Base-by-base conservation (phyloP, 768 basidiomycete species). In the Calocybe gangraenosa region DNA sequence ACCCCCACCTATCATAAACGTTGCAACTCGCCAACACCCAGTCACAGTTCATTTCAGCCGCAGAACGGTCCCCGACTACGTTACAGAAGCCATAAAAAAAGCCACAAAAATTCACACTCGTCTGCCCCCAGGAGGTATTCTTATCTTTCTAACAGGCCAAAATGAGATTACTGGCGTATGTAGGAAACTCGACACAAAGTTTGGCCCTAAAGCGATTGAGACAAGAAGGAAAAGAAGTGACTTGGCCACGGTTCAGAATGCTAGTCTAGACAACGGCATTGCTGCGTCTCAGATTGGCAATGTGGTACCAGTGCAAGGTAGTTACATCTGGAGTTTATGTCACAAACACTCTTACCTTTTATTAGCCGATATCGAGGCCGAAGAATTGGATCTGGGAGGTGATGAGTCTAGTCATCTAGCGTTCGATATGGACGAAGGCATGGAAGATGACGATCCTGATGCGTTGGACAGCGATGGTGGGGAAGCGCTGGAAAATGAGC, bases 91-190 rank as follows among this genome's bases (percentile, higher is more conserved):
- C 2, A 79, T 94, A 55, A 87, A 83, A 59, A 99, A 99, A 64
- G 76, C 91, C 1, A 70, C 75, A 46, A 94, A 96, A 64, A 97
- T 99, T 34, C 96, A 99, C 63, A 77, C 87, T 13, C 81, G 92
- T 14, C 68, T 99, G 15, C 96, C 96, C 2, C 81, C 89, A 0
- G 96, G 96, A 0, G 96, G 94, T 3, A 85, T 99, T 28, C 73
- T 99, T 39, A 81, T 95, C 38, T 96, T 96, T 62, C 69, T 98
- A 52, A 98, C 96, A 0, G 96, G 96, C 17, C 95, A 97, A 64
- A 89, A 90, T 50, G 96, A 99, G 67, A 98, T 99, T 54, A 72
- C 74, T 11, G 85, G 86, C 2, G 79, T 96, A 2, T 94, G 91
- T 60, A 74, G 79, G 56, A 84, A 81, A 58, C 65, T 99, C 41